phyloP scores from a whole-genome alignment of 140 eudicot genomes.

The Oenanthe javanica region DNA sequence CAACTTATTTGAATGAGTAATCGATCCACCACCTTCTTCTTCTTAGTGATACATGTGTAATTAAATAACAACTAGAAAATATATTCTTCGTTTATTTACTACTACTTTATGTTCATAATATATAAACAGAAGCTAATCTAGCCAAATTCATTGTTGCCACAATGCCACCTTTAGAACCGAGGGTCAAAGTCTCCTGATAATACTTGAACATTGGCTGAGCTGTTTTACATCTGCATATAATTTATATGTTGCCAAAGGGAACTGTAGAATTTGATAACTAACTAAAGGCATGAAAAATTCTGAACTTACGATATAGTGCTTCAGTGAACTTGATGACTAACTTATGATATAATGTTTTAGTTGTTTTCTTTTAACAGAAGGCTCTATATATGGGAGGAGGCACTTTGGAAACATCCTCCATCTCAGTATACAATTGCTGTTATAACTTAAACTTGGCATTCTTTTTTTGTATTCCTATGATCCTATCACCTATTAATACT shows the following conservation, averaged over 20 bases:
- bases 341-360: not conserved
- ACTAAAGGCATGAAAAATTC: too few relatives aligned
- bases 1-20: not conserved
- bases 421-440: too few relatives aligned
- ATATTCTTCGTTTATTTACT: too few relatives aligned
- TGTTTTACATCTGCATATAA: not conserved
- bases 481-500: too few relatives aligned
- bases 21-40: not conserved
- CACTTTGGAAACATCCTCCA: too few relatives aligned
- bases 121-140: not conserved
- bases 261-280: too few relatives aligned
- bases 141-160: not conserved
- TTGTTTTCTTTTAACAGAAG: not conserved
- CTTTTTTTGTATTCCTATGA: not conserved
- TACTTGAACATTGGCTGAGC: not conserved
- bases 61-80: too few relatives aligned
- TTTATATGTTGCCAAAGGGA: too few relatives aligned
- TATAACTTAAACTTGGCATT: not conserved
- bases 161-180: not conserved
- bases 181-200: not conserved
- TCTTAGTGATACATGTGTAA: too few relatives aligned
- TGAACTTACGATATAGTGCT: not conserved
- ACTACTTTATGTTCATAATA: not conserved
- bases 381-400: not conserved
- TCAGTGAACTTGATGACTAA: too few relatives aligned